Conservation (phyloP, 768 basidiomycete genomes). For the Phaffia australis region DNA sequence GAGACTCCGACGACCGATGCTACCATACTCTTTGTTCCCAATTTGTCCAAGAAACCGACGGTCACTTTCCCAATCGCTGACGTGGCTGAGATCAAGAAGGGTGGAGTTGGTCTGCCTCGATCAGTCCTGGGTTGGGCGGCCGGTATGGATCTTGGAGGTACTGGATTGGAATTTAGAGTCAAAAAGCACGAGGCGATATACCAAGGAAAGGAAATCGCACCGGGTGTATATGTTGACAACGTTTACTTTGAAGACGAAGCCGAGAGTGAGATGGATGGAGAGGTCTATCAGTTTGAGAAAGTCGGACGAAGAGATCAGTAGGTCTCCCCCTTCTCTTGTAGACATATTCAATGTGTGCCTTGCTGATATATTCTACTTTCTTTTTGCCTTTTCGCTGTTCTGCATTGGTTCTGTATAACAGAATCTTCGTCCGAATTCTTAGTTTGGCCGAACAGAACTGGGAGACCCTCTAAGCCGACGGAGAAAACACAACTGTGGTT, state of each 20-base stretch:
- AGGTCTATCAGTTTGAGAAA: slow-evolving; percentile 35
- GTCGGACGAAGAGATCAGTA: slow-evolving; percentile 39
- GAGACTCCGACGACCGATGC: slow-evolving; percentile 15
- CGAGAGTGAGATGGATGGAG: slow-evolving; percentile 31
- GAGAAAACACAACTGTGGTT: background rate
- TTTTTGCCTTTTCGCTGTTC: too few species aligned
- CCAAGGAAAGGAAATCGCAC: slow-evolving; percentile 12
- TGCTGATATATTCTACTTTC: too few species aligned
- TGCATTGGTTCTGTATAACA: too few species aligned
- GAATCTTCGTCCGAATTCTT: slow-evolving; percentile 37
- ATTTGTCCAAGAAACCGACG: slow-evolving; percentile 25
- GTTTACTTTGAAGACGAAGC: slow-evolving; percentile 26
- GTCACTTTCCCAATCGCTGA: slow-evolving; percentile 37
- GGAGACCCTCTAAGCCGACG: slow-evolving; percentile 35
- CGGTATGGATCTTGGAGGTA: slow-evolving; percentile 38
- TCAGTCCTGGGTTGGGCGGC: slow-evolving; percentile 39
- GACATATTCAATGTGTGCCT: too few species aligned
- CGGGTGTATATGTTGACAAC: slow-evolving; percentile 11
- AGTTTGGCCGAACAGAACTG: slow-evolving; percentile 38
- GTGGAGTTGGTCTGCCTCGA: slow-evolving; percentile 38
- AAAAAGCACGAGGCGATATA: slow-evolving; percentile 30
- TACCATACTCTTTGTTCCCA: slow-evolving; percentile 30
- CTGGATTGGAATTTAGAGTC: slow-evolving; percentile 39
- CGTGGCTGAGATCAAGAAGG: slow-evolving; percentile 41
- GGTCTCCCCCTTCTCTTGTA: too few species aligned